These are phyloP conservation scores for Hypoxylon sp. DNA, from an alignment of 2,329 filamentous ascomycete genomes.

Conservation along the genomic window DNA sequence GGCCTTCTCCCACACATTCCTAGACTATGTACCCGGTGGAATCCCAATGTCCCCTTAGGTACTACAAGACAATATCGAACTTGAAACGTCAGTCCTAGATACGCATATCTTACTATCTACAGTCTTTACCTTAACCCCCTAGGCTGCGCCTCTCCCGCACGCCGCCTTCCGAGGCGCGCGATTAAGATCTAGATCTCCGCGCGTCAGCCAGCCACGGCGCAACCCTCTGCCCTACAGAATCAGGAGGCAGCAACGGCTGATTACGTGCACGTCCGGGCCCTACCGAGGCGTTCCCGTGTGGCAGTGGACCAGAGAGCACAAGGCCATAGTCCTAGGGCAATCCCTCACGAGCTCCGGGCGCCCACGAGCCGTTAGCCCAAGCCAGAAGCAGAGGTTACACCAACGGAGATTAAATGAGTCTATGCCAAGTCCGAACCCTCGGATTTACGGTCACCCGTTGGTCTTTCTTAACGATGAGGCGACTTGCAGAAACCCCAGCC, in stretches of 20 bases:
- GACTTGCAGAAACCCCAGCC: too few species aligned
- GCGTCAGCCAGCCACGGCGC: not conserved
- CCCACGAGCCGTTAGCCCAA: too few species aligned
- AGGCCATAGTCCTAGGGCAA: not conserved
- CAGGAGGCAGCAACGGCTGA: too few species aligned
- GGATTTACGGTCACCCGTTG: not conserved
- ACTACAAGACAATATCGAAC: too few species aligned
- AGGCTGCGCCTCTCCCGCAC: not conserved
- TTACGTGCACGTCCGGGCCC: not conserved
- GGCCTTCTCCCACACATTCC: too few species aligned
- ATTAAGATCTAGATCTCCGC: not conserved
- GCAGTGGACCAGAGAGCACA: too few species aligned
- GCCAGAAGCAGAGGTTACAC: not conserved
- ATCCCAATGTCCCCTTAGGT: too few species aligned
- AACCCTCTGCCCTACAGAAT: not conserved
- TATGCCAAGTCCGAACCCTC: not conserved
- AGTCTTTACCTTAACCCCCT: not conserved
- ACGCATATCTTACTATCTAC: too few species aligned
- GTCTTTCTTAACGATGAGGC: not conserved
- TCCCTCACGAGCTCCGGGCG: too few species aligned
- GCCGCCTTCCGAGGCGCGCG: not conserved
- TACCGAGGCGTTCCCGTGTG: not conserved
- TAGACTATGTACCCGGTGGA: too few species aligned
- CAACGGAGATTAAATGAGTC: not conserved
- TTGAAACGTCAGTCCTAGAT: too few species aligned